phyloP scores from a whole-genome alignment of 768 basidiomycete genomes.

The Lyophyllum atratum region DNA sequence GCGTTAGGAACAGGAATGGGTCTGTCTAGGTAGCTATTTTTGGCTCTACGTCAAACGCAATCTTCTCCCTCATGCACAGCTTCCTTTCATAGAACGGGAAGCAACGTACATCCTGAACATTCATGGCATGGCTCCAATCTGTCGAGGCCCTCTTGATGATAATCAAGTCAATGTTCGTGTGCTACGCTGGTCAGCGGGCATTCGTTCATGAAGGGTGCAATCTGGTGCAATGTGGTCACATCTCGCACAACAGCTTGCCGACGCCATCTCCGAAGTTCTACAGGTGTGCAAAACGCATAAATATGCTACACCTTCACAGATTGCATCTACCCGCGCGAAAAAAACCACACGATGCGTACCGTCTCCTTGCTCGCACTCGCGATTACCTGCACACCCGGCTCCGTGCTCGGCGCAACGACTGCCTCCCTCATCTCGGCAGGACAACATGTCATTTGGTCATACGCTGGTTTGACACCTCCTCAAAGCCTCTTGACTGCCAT shows the following conservation, averaged over 20 bases:
- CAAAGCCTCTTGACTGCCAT: slow-evolving; percentile 12
- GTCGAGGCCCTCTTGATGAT: neutral
- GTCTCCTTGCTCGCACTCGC: slow-evolving; percentile 4
- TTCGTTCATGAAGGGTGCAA: neutral
- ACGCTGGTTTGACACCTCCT: slow-evolving; percentile 14
- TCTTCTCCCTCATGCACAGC: neutral
- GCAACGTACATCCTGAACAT: neutral
- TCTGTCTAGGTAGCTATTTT: too few relatives aligned
- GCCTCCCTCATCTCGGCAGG: slow-evolving; percentile 12
- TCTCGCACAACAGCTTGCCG: neutral
- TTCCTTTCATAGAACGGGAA: neutral
- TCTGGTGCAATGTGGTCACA: neutral
- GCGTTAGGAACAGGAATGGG: too few relatives aligned
- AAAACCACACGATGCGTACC: neutral
- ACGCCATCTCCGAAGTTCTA: neutral
- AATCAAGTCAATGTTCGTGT: neutral
- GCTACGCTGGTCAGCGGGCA: neutral
- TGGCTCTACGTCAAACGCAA: neutral
- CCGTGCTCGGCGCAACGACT: slow-evolving; percentile 6
- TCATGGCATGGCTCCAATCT: neutral
- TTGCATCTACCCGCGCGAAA: neutral
- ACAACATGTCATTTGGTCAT: slow-evolving; percentile 16
- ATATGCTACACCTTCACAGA: neutral
- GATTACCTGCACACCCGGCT: neutral
- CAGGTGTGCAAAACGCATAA: neutral